A percentile compares a stretch with the other conserved stretches of the same genome.
phyloP scores from a whole-genome alignment of 2,329 filamentous ascomycete genomes.

The Ophiocordyceps unilateralis region DNA sequence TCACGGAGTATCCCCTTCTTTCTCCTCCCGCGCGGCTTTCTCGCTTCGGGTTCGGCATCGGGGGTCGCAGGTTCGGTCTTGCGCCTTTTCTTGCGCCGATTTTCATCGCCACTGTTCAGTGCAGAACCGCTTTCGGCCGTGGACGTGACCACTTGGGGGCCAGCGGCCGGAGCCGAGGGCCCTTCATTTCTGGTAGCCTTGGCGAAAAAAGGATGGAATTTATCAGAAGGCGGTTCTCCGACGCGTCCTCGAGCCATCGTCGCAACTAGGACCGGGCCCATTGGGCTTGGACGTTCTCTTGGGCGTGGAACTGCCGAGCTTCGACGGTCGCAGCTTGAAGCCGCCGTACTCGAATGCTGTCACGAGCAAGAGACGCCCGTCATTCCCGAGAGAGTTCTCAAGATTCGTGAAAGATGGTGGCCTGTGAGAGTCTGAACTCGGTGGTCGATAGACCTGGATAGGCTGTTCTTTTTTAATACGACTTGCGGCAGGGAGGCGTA shows the following conservation, averaged over 20 bases:
- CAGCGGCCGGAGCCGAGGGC: slow-evolving; percentile 1
- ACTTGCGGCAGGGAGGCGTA: background rate
- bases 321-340: background rate
- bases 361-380: background rate
- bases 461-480: background rate
- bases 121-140: slow-evolving; percentile 1
- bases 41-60: slow-evolving; percentile 8
- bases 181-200: slow-evolving; percentile 7
- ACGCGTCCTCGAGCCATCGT: slow-evolving; percentile 26
- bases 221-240: slow-evolving; percentile 19
- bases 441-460: background rate
- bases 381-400: background rate
- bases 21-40: slow-evolving; percentile 11
- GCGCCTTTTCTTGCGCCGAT: slow-evolving; percentile 23
- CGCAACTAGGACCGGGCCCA: slow-evolving; percentile 24
- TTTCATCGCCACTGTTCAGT: slow-evolving; percentile 11
- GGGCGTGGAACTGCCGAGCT: background rate
- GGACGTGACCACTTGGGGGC: background rate
- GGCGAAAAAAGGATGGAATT: slow-evolving; percentile 39
- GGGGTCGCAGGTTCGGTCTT: slow-evolving; percentile 17
- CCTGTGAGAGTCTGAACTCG: background rate
- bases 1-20: slow-evolving; percentile 5
- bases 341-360: background rate
- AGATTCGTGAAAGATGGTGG: background rate
- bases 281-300: slow-evolving; percentile 11